phyloP scores from a whole-genome alignment of 306 rosid species.

The Cucumis sativus region DNA sequence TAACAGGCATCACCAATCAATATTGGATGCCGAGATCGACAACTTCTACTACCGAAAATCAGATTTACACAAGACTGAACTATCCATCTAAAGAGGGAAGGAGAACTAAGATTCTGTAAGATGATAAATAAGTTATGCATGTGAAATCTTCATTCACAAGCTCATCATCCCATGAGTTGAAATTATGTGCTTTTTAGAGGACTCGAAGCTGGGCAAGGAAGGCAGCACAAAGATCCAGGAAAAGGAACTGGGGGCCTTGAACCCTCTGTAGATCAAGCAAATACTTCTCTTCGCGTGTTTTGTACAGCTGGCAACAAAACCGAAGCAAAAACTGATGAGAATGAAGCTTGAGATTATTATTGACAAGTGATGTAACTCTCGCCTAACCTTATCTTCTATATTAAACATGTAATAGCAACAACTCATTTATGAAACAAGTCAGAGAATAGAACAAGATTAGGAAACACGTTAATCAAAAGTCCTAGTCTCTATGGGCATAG shows the following conservation, averaged over 20 bases:
- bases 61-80: constrained; percentile 8
- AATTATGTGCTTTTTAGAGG: constrained; percentile 28
- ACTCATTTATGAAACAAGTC: neutral
- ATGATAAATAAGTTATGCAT: constrained; percentile 3
- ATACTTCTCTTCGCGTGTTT: constrained; percentile 81
- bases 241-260: constrained; percentile 92
- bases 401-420: neutral
- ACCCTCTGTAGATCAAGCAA: constrained; percentile 94
- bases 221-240: constrained; percentile 93
- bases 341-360: neutral
- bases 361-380: neutral
- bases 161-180: constrained; percentile 9
- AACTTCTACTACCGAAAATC: constrained; percentile 6
- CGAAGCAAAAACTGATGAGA: neutral
- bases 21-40: constrained; percentile 1
- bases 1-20: constrained; percentile 5
- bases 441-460: neutral
- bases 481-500: neutral
- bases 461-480: neutral
- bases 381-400: neutral
- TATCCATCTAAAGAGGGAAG: constrained; percentile 1
- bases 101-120: constrained; percentile 5
- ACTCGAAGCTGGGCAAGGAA: constrained; percentile 89
- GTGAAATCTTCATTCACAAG: constrained; percentile 8
- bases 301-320: constrained; percentile 53